These are phyloP conservation scores for Fraxinus sp. DNA, from an alignment of 305 asterid genomes.

Conservation along the genomic window DNA sequence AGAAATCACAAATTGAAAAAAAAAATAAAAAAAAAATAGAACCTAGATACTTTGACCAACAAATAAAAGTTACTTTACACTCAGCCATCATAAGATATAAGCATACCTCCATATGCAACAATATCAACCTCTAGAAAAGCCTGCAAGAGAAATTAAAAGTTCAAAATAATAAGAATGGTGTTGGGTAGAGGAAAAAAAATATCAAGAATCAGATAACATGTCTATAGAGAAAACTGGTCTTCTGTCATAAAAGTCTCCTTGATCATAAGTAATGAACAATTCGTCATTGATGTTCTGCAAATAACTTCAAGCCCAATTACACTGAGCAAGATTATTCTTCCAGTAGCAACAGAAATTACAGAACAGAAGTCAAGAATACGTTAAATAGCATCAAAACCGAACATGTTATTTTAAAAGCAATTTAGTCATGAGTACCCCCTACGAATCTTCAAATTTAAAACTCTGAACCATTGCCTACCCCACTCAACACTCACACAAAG, in stretches of 20 bases:
- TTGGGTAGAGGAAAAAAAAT: neutral
- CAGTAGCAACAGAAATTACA: neutral
- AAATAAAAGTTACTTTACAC: constrained; percentile 10
- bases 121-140: constrained; percentile 75
- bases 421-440: neutral
- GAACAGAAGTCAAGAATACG: neutral
- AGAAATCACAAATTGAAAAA: neutral
- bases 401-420: neutral
- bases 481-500: neutral
- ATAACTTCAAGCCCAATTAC: neutral
- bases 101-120: constrained; percentile 89
- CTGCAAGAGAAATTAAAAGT: constrained; percentile 43
- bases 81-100: constrained; percentile 13
- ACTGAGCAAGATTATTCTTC: neutral
- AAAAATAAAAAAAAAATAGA: too few relatives aligned
- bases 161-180: constrained; percentile 15
- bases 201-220: neutral
- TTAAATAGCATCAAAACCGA: neutral
- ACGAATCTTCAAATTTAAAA: neutral
- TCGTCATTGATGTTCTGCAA: neutral
- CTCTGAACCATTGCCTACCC: neutral
- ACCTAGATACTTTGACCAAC: neutral
- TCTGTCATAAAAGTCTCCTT: neutral
- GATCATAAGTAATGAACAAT: neutral
- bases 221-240: neutral